Conservation (phyloP, 2,329 filamentous ascomycete species). For the Onygenales sp. region DNA sequence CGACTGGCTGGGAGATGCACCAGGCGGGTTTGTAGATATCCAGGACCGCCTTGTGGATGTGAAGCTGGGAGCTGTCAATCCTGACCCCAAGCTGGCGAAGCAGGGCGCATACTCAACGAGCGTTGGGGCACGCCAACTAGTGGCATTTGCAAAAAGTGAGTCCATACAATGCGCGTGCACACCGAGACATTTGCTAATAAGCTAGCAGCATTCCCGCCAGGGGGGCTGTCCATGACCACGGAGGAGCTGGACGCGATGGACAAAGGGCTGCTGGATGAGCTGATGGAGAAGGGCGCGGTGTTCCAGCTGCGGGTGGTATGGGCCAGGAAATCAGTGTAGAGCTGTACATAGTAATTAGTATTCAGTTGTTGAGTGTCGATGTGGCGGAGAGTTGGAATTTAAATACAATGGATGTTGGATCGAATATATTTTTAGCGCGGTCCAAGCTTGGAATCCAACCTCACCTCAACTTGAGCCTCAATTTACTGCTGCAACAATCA, state of each 20-base stretch:
- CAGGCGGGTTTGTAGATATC: too few relatives aligned
- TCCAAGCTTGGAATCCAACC: not conserved
- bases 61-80: too few relatives aligned
- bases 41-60: too few relatives aligned
- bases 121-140: too few relatives aligned
- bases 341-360: too few relatives aligned
- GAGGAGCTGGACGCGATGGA: not conserved
- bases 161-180: too few relatives aligned
- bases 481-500: not conserved
- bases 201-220: not conserved
- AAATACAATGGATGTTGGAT: not conserved
- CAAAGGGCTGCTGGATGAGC: not conserved
- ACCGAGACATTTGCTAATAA: too few relatives aligned
- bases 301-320: not conserved
- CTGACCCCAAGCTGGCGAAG: too few relatives aligned
- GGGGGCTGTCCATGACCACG: not conserved
- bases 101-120: too few relatives aligned
- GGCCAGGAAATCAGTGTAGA: too few relatives aligned
- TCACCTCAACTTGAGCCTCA: not conserved
- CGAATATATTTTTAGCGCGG: not conserved
- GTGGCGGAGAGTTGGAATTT: not conserved
- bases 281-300: not conserved
- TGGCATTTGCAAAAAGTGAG: too few relatives aligned
- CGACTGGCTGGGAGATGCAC: too few relatives aligned
- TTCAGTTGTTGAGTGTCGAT: not conserved